phyloP scores from a whole-genome alignment of 441 rosid species.

The Populus hybrid region DNA sequence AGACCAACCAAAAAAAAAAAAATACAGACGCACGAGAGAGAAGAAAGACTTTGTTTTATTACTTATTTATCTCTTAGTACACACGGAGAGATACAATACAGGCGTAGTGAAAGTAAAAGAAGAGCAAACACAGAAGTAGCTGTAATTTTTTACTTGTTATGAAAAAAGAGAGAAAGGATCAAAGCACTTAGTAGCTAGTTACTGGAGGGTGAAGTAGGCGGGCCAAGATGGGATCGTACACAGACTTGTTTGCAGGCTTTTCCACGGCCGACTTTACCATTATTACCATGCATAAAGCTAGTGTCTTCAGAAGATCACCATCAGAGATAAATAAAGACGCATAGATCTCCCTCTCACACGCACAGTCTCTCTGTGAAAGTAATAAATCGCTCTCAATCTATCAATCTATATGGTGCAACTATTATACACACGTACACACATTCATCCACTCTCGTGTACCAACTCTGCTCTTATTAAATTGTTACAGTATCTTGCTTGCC shows the following conservation, averaged over 20 bases:
- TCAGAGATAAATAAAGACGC: slow-evolving; percentile 17
- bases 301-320: slow-evolving; percentile 10
- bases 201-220: not conserved
- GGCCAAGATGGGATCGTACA: slow-evolving; percentile 16
- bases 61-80: not conserved
- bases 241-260: slow-evolving; percentile 17
- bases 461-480: not conserved
- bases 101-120: too few relatives aligned
- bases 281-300: slow-evolving; percentile 33
- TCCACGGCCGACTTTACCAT: slow-evolving; percentile 40
- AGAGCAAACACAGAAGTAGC: too few relatives aligned
- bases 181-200: not conserved
- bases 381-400: slow-evolving; percentile 14
- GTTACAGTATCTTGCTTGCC: not conserved
- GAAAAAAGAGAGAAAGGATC: not conserved
- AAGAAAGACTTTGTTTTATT: not conserved
- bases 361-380: slow-evolving; percentile 17
- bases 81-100: too few relatives aligned
- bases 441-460: not conserved
- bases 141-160: too few relatives aligned
- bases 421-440: not conserved
- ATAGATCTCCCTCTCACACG: slow-evolving; percentile 17
- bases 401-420: slow-evolving; percentile 7
- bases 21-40: not conserved
- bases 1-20: not conserved